Base-by-base conservation (phyloP, 768 basidiomycete genomes). In the Chiua virens region DNA sequence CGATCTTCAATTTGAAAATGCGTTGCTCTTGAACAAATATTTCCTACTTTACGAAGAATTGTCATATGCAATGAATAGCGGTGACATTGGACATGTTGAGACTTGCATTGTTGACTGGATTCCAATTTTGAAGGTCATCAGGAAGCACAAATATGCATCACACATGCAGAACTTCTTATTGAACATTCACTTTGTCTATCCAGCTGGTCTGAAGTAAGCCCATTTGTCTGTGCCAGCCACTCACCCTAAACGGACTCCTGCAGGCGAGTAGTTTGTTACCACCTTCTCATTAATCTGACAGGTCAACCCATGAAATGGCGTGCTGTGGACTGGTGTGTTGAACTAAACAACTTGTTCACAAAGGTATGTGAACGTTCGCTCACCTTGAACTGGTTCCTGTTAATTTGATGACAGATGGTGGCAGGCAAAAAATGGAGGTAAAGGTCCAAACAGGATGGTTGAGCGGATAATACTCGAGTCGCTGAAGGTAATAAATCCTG, bases 281-380 rank as follows among this genome's bases (percentile, higher is more conserved):
- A 17, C 41, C 14, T 60, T 2, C 67, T 73, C 23, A 42, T 63
- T 5, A 78, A 77, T 49, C 75, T 71, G 0, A 73, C 65, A 0
- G 73, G 75, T 0, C 61, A 64, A 30, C 42, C 49, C 8, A 58
- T 61, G 3, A 50, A 53, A 0, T 79, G 69, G 34, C 54, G 65
- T 1, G 67, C 60, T 0, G 57, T 75, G 3, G 75, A 78, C 43
- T 78, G 74, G 75, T 45, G 68, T 8, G 57, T 74, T 2, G 74
- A 79, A 50, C 59, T 70, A 3, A 70, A 75, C 27, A 78, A 78
- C 49, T 63, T 76, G 2, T 75, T 68, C n/a, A 75, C 65, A 6
- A 79, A 77, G 61, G 74, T 74, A 27, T 27, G 27, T 27, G 27
- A 27, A 27, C 9, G 27, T 27, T 27, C 9, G 27, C 27, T 27